Conservation (phyloP, 345 rosid species). For the Aethionema arabicum region DNA sequence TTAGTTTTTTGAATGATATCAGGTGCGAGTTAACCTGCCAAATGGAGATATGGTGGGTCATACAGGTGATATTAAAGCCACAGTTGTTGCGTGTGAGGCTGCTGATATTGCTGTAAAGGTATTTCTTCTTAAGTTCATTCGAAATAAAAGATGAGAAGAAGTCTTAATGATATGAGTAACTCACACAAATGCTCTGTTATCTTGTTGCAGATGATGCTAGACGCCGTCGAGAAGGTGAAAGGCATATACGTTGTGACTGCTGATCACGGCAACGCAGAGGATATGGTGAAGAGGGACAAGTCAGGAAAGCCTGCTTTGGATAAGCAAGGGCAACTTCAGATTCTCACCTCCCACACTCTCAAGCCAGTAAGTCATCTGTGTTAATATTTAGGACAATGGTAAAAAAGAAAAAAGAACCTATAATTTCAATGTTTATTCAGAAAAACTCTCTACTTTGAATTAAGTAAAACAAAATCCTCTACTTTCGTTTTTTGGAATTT, state of each 20-base stretch:
- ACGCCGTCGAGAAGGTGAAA: slow-evolving; percentile 75
- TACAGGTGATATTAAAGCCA: slow-evolving; percentile 87
- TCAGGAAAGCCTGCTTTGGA: slow-evolving; percentile 68
- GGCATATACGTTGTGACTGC: slow-evolving; percentile 94
- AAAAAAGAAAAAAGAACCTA: too few relatives aligned
- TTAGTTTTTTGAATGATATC: slow-evolving; percentile 9
- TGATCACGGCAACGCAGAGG: slow-evolving; percentile 98
- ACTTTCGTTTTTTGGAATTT: too few relatives aligned
- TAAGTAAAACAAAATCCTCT: too few relatives aligned
- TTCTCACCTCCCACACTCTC: slow-evolving; percentile 96
- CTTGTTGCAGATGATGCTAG: slow-evolving; percentile 71
- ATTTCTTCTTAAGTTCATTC: slow-evolving; percentile 9
- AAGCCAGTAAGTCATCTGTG: slow-evolving; percentile 60
- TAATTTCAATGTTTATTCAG: too few relatives aligned
- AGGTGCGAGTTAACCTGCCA: slow-evolving; percentile 93
- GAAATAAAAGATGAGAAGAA: not conserved
- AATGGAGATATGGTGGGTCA: slow-evolving; percentile 99
- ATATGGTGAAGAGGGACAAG: slow-evolving; percentile 96
- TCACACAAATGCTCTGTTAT: slow-evolving; percentile 5
- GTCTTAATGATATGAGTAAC: not conserved
- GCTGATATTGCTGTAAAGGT: slow-evolving; percentile 94
- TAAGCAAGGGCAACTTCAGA: slow-evolving; percentile 81
- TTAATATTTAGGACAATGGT: not conserved
- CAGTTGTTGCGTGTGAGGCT: slow-evolving; percentile 84
- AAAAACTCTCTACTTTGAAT: too few relatives aligned